Evolutionary conservation across 148 eudicot genomes (phyloP).

Genomic region (Cornus suecica): DNA sequence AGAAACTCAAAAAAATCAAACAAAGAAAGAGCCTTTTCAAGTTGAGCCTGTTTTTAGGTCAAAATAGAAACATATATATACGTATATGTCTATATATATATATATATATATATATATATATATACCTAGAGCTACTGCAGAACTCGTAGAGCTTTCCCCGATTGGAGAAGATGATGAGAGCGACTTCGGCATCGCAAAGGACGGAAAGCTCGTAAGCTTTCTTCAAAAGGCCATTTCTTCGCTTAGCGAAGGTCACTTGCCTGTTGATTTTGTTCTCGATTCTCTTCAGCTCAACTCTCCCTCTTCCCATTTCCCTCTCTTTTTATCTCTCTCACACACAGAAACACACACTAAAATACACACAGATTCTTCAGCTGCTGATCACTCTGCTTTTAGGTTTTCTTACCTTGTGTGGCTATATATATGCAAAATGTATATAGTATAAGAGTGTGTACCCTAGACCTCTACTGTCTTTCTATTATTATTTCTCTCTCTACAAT

Average conservation of each 20-base stretch:
- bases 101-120: background rate
- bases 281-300: conserved; percentile 36
- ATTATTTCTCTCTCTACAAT: too few species aligned
- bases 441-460: too few species aligned
- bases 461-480: too few species aligned
- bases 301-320: conserved; percentile 27
- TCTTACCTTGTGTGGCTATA: conserved; percentile 26
- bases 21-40: too few species aligned
- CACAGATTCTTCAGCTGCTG: conserved; percentile 1
- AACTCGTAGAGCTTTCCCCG: conserved; percentile 34
- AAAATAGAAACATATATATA: too few species aligned
- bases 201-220: conserved; percentile 36
- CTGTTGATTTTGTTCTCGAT: conserved; percentile 33
- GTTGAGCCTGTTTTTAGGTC: too few species aligned
- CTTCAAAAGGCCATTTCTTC: conserved; percentile 33
- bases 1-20: background rate
- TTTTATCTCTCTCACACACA: conserved; percentile 7
- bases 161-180: conserved; percentile 36
- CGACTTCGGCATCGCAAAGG: conserved; percentile 34
- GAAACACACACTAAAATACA: background rate
- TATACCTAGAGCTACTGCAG: conserved; percentile 40
- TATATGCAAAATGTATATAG: conserved; percentile 12
- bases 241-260: conserved; percentile 32
- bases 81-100: background rate
- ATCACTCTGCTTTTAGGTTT: conserved; percentile 10